Evolutionary conservation across 2,329 filamentous ascomycete species (phyloP).

Genomic region (Nemania abortiva): DNA sequence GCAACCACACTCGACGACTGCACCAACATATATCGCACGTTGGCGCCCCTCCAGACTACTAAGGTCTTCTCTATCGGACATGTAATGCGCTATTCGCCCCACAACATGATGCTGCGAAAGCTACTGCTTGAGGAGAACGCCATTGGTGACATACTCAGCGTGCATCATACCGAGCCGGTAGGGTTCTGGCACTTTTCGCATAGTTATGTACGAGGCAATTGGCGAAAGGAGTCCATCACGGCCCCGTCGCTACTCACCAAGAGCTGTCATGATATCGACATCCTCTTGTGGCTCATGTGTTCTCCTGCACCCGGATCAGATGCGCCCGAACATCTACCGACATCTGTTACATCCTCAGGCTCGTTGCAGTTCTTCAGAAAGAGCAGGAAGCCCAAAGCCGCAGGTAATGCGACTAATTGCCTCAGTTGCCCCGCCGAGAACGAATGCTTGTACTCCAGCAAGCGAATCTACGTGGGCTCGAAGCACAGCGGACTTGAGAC

Average conservation of each 20-base stretch:
- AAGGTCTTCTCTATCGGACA: conserved; percentile 90
- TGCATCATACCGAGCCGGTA: conserved; percentile 93
- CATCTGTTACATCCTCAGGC: conserved; percentile 80
- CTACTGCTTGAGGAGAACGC: conserved; percentile 79
- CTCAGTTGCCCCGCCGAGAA: conserved; percentile 80
- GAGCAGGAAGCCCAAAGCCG: conserved; percentile 78
- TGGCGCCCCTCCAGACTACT: conserved; percentile 55
- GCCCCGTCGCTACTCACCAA: conserved; percentile 91
- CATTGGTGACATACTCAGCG: conserved; percentile 85
- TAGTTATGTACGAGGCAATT: conserved; percentile 92
- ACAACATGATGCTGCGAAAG: conserved; percentile 86
- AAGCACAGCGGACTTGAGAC: conserved; percentile 70
- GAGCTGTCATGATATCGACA: conserved; percentile 95
- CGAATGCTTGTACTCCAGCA: conserved; percentile 86
- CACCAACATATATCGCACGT: conserved; percentile 75
- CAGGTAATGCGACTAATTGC: conserved; percentile 87
- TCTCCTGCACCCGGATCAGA: conserved; percentile 68
- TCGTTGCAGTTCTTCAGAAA: conserved; percentile 82
- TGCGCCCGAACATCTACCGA: conserved; percentile 76
- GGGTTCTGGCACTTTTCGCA: conserved; percentile 97
- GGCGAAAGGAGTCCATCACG: conserved; percentile 83
- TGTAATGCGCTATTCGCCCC: conserved; percentile 91
- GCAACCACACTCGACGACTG: conserved; percentile 84
- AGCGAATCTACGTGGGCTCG: conserved; percentile 81
- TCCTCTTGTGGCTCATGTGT: conserved; percentile 90